Evolutionary conservation across 805 yeast species (phyloP).

Genomic region (Yarrowia bubula): DNA sequence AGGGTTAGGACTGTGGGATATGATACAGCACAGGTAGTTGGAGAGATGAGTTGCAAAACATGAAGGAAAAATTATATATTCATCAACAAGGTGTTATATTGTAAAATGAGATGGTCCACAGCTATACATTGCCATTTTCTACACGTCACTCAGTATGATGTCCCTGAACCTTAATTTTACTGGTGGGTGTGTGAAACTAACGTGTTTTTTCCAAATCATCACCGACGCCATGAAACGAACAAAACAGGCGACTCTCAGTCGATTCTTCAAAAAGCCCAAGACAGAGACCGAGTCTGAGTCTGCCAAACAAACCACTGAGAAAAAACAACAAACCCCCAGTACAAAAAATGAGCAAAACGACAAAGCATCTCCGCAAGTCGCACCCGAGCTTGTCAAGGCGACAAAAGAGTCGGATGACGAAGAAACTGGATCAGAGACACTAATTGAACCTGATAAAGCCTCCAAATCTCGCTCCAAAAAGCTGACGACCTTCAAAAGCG

Average conservation of each 20-base stretch:
- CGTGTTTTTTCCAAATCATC: neutral
- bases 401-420: neutral
- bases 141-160: too few species aligned
- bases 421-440: neutral
- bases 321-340: neutral
- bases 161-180: neutral
- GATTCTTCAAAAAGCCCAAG: slow-evolving; percentile 12
- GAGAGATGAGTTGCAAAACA: neutral
- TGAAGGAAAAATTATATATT: too few species aligned
- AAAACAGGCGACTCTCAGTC: slow-evolving; percentile 6
- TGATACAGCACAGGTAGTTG: neutral
- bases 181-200: neutral
- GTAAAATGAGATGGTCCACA: too few species aligned
- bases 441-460: neutral
- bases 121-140: too few species aligned
- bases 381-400: neutral
- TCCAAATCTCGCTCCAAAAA: neutral
- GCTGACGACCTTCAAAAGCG: neutral
- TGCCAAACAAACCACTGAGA: neutral
- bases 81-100: too few species aligned
- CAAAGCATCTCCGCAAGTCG: neutral
- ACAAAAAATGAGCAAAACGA: neutral
- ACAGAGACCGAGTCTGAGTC: neutral
- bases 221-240: slow-evolving; percentile 6
- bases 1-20: neutral